Conservation (phyloP, 2,329 filamentous ascomycete species). For the Talaromyces sp. region DNA sequence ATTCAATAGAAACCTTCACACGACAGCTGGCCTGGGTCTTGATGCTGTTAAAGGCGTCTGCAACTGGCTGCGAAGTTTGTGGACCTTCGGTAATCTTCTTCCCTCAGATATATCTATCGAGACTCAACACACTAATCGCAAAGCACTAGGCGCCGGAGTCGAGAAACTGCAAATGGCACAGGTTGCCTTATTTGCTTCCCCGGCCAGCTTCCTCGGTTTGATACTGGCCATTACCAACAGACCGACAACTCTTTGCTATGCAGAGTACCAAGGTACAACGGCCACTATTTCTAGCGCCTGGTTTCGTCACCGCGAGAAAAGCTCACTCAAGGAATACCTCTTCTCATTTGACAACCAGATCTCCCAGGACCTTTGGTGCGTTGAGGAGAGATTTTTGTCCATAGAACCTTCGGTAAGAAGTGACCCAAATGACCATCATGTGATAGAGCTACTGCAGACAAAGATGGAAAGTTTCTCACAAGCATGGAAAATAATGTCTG, state of each 20-base stretch:
- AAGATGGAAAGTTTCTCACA: conserved; percentile 46
- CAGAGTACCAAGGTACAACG: conserved; percentile 26
- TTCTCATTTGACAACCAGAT: conserved; percentile 36
- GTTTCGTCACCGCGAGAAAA: conserved; percentile 39
- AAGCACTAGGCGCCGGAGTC: conserved; percentile 48
- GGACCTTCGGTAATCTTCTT: conserved; percentile 67
- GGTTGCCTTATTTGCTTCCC: conserved; percentile 60
- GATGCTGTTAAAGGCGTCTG: conserved; percentile 68
- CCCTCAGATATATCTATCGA: background rate
- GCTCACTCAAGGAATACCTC: conserved; percentile 48
- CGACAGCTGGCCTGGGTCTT: conserved; percentile 65
- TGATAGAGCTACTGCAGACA: conserved; percentile 46
- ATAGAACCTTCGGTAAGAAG: conserved; percentile 28
- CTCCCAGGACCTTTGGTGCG: conserved; percentile 27
- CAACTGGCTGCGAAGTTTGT: conserved; percentile 76
- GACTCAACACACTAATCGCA: conserved; percentile 16
- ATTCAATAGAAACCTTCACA: conserved; percentile 61
- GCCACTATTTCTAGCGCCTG: conserved; percentile 38
- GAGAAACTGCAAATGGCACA: conserved; percentile 66
- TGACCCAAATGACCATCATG: conserved; percentile 33
- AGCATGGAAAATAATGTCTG: conserved; percentile 41
- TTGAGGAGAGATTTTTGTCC: conserved; percentile 21
- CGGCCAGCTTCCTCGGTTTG: conserved; percentile 64
- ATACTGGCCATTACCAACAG: conserved; percentile 66
- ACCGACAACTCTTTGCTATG: conserved; percentile 26